phyloP scores from a whole-genome alignment of 2,329 filamentous ascomycete genomes.

The Penicillium paneum region DNA sequence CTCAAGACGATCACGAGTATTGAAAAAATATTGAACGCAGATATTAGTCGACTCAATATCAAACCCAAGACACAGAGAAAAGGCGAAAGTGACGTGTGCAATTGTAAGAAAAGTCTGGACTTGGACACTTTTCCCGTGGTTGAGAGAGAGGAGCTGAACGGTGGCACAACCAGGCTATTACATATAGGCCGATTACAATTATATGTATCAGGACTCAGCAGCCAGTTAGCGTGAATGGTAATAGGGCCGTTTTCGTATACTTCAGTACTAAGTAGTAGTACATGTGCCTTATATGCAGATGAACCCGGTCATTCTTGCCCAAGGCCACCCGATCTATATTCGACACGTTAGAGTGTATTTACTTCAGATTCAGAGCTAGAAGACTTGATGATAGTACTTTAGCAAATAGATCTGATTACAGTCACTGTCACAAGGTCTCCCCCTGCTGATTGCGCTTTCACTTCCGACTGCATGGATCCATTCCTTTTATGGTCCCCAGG shows the following conservation, averaged over 20 bases:
- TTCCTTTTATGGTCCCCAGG: not conserved
- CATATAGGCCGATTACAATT: no score
- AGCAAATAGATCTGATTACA: no score
- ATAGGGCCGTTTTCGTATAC: not conserved
- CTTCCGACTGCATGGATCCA: not conserved
- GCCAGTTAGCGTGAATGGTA: not conserved
- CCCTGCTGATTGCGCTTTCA: not conserved
- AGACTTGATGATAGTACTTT: no score
- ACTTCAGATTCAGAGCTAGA: no score
- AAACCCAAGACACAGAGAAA: not conserved
- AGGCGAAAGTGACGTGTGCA: constrained; percentile 20
- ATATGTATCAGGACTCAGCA: no score
- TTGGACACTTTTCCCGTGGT: constrained; percentile 9
- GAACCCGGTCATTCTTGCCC: not conserved
- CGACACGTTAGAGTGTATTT: no score
- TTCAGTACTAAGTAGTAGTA: not conserved
- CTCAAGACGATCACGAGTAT: not conserved
- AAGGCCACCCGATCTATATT: not conserved
- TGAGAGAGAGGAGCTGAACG: constrained; percentile 3
- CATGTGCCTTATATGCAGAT: not conserved
- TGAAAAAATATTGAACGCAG: not conserved
- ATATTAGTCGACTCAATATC: not conserved
- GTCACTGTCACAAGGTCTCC: no score
- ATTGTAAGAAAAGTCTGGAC: constrained; percentile 14
- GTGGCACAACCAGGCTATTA: constrained; percentile 2